phyloP scores from a whole-genome alignment of 805 yeast genomes.

The Henningerozyma blattae region DNA sequence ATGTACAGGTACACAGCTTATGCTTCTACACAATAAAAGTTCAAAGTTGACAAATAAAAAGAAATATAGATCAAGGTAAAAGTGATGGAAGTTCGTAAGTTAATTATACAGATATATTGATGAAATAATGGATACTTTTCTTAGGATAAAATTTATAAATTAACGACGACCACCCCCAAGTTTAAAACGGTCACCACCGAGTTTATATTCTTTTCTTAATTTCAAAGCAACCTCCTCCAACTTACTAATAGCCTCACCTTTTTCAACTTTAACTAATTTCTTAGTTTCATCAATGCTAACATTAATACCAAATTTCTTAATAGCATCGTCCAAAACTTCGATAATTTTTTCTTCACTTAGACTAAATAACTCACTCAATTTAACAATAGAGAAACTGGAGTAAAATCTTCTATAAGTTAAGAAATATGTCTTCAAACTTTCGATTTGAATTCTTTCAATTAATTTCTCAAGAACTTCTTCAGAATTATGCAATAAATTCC shows the following conservation, averaged over 20 bases:
- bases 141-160: background rate
- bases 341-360: conserved; percentile 43
- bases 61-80: no score
- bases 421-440: conserved; percentile 86
- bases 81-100: no score
- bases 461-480: conserved; percentile 61
- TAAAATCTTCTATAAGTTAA: conserved; percentile 73
- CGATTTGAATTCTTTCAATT: conserved; percentile 67
- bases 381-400: conserved; percentile 57
- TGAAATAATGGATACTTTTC: no score
- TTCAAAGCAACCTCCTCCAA: conserved; percentile 81
- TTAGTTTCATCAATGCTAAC: conserved; percentile 61
- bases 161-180: background rate
- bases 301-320: conserved; percentile 62
- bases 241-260: conserved; percentile 69
- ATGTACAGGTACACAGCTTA: no score
- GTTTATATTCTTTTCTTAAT: conserved; percentile 34
- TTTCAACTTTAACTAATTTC: conserved; percentile 51
- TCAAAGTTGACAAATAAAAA: no score
- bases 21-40: no score
- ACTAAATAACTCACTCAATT: conserved; percentile 56
- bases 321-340: conserved; percentile 61
- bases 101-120: no score
- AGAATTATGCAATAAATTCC: conserved; percentile 69
- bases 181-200: conserved; percentile 21